Evolutionary conservation across 1,139 yeast genomes (phyloP).

Genomic region (Kluyveromyces marxianus): DNA sequence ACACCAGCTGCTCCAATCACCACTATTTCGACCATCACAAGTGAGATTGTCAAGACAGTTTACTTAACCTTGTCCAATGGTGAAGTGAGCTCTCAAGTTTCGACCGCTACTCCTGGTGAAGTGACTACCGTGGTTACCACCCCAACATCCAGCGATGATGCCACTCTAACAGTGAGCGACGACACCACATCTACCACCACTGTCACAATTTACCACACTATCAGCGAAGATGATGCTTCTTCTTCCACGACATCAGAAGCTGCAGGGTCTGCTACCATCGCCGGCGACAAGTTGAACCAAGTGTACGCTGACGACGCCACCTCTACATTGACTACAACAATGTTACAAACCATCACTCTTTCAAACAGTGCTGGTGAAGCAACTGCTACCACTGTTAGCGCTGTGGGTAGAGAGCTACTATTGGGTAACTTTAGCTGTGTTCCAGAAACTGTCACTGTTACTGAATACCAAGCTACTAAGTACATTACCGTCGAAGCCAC

Average conservation of each 20-base stretch:
- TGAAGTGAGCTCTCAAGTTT: neutral
- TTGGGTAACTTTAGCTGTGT: conserved; percentile 16
- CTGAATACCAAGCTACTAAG: conserved; percentile 16
- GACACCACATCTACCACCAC: conserved; percentile 20
- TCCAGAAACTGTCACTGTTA: conserved; percentile 26
- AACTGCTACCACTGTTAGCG: conserved; percentile 9
- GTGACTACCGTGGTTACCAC: conserved; percentile 2
- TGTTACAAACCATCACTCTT: conserved; percentile 10
- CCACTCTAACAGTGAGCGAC: conserved; percentile 18
- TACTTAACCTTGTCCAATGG: neutral
- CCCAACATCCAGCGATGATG: conserved; percentile 10
- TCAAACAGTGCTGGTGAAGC: conserved; percentile 9
- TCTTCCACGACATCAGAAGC: conserved; percentile 6
- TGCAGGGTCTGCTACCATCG: conserved; percentile 10
- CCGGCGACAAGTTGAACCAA: neutral
- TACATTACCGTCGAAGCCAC: conserved; percentile 20
- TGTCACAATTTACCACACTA: conserved; percentile 13
- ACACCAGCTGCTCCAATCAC: neutral
- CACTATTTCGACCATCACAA: neutral
- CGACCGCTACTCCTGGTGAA: neutral
- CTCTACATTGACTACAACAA: conserved; percentile 18
- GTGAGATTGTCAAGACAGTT: conserved; percentile 1
- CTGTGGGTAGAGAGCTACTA: conserved; percentile 8
- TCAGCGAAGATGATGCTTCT: neutral
- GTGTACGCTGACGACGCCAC: conserved; percentile 15